Evolutionary conservation across 495 filamentous ascomycete genomes (phyloP), one percentile per base, ranked within the genome.

Genomic region (Lepraria neglecta): DNA sequence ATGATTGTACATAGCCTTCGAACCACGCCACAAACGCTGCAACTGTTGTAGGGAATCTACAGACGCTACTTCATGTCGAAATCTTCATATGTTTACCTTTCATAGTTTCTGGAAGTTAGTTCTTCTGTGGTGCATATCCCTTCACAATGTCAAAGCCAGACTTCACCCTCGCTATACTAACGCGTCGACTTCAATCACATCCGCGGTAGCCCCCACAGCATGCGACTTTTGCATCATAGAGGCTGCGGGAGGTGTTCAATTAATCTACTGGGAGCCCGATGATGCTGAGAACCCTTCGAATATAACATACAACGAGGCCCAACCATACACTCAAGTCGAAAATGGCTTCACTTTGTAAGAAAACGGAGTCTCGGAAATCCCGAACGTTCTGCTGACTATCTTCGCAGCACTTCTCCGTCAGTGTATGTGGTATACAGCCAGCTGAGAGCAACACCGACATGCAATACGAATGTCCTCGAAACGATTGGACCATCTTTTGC

Each of bases 281-380:
- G 38, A 59, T 38, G 54, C 40, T 6, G 52, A 4, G 24, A 6
- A 7, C 24, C 56, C 44, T 33, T n/a, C 30, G n/a, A 63, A 63
- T 28, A 28, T 44, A n/a, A 59, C 61, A 3, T 33, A 45, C 38
- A 48, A 38, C 24, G 21, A 44, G 19, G 52, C 31, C 44, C 10
- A 53, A 27, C 30, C 40, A 27, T 64, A 58, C n/a, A 64, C 56
- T 35, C 28, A 24, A 55, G 62, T 64, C 9, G 38, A 57, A 21
- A 58, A 64, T 59, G 62, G 62, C 15, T 64, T 64, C 30, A 64
- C 62, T 15, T 64, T 59, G 62, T 64, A 59, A 59, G 56, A 17
- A 10, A 44, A 15, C 11, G 14, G 12, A 31, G 28, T 24, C 17
- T 1, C 6, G 19, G 17, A 14, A 3, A 28, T 40, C 9, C 6